Conservation (phyloP, 306 rosid genomes). For the Sechiopsis laciniata region DNA sequence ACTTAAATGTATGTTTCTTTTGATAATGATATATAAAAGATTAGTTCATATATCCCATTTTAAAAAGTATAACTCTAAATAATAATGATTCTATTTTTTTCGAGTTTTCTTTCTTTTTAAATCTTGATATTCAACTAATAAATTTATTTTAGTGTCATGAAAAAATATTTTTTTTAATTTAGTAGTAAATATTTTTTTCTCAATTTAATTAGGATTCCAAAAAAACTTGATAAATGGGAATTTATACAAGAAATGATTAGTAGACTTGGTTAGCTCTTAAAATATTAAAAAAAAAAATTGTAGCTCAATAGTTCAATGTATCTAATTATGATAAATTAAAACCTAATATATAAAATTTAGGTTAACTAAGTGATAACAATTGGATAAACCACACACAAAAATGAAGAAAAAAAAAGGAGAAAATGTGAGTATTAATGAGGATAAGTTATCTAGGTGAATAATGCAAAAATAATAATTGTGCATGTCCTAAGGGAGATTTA, state of each 20-base stretch:
- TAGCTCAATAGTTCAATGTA: background rate
- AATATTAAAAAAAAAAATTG: background rate
- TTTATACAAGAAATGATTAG: background rate
- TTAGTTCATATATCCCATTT: too few relatives aligned
- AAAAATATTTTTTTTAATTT: too few relatives aligned
- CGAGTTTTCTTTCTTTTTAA: background rate
- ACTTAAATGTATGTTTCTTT: too few relatives aligned
- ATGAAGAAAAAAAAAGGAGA: background rate
- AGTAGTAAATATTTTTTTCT: too few relatives aligned
- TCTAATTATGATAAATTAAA: background rate
- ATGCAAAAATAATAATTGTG: background rate
- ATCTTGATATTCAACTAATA: background rate
- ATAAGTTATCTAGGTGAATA: background rate
- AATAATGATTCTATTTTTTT: too few relatives aligned
- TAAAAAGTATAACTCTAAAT: too few relatives aligned
- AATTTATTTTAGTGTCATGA: background rate
- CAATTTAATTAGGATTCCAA: background rate
- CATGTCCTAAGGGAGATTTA: too few relatives aligned
- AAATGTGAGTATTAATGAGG: background rate
- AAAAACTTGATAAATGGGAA: too few relatives aligned
- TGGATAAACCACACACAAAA: too few relatives aligned
- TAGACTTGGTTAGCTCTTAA: background rate
- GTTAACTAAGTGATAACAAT: background rate
- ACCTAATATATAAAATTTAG: background rate
- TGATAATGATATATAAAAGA: too few relatives aligned